Evolutionary conservation across 1,284 basidiomycete species (phyloP).

Genomic region (Irpex sp.): DNA sequence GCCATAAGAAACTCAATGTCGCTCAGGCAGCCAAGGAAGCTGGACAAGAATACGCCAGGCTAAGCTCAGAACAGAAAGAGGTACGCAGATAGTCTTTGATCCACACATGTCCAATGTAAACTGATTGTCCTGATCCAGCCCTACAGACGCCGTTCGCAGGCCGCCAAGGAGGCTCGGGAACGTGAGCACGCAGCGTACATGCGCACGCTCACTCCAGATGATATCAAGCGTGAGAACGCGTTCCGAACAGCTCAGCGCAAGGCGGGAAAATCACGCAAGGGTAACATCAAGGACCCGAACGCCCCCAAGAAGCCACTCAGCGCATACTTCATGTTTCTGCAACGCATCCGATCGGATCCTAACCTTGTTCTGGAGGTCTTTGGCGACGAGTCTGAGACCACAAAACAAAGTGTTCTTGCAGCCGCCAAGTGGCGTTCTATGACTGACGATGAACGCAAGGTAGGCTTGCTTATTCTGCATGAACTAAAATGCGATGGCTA

Average conservation of each 20-base stretch:
- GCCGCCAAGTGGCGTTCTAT: slow-evolving; percentile 91
- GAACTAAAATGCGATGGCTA: background rate
- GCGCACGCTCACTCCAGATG: slow-evolving; percentile 87
- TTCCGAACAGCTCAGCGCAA: slow-evolving; percentile 91
- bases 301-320: slow-evolving; percentile 94
- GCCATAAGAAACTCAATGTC: slow-evolving; percentile 85
- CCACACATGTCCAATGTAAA: slow-evolving; percentile 21
- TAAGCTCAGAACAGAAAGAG: slow-evolving; percentile 81
- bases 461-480: slow-evolving; percentile 31
- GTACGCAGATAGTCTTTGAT: slow-evolving; percentile 33
- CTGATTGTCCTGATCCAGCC: slow-evolving; percentile 46
- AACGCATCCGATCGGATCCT: slow-evolving; percentile 78
- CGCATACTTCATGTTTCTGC: slow-evolving; percentile 95
- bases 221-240: slow-evolving; percentile 91
- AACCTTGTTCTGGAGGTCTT: slow-evolving; percentile 77
- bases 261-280: slow-evolving; percentile 89
- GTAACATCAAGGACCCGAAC: slow-evolving; percentile 96
- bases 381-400: slow-evolving; percentile 92
- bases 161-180: slow-evolving; percentile 82
- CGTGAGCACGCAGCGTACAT: slow-evolving; percentile 84
- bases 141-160: slow-evolving; percentile 79
- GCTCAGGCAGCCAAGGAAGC: slow-evolving; percentile 96
- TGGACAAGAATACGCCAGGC: slow-evolving; percentile 82
- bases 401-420: slow-evolving; percentile 91
- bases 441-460: slow-evolving; percentile 89